phyloP scores from a whole-genome alignment of 768 basidiomycete species.

The Mycena rebaudengoi region DNA sequence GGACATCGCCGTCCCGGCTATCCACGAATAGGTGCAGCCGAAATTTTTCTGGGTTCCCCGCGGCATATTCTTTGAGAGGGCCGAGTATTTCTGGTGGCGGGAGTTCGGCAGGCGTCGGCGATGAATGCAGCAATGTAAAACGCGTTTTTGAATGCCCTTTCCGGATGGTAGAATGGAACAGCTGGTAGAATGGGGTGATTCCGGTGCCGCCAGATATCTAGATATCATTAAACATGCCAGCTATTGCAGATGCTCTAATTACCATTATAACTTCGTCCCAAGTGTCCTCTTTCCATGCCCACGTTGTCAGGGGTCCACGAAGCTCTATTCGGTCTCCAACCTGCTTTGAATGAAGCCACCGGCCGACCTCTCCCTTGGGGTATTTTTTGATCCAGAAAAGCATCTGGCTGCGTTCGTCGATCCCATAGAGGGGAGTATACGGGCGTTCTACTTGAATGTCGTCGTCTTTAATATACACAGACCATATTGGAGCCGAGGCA shows the following conservation, averaged over 20 bases:
- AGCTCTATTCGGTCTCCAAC: slow-evolving; percentile 77
- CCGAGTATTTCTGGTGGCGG: slow-evolving; percentile 72
- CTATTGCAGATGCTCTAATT: not conserved
- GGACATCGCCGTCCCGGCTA: slow-evolving; percentile 37
- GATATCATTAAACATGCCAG: not conserved
- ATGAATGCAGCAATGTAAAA: slow-evolving; percentile 80
- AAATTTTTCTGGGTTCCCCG: slow-evolving; percentile 62
- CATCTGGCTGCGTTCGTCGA: slow-evolving; percentile 73
- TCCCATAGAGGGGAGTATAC: slow-evolving; percentile 82
- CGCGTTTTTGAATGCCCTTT: slow-evolving; percentile 50
- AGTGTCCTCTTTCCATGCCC: slow-evolving; percentile 57
- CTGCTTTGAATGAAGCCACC: slow-evolving; percentile 80
- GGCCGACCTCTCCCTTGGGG: slow-evolving; percentile 78
- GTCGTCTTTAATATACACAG: slow-evolving; percentile 84
- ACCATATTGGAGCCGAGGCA: slow-evolving; percentile 63
- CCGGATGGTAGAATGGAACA: slow-evolving; percentile 65
- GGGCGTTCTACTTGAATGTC: slow-evolving; percentile 90
- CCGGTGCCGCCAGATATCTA: slow-evolving; percentile 92
- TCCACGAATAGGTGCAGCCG: slow-evolving; percentile 72
- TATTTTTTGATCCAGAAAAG: slow-evolving; percentile 86
- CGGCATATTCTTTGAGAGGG: slow-evolving; percentile 58
- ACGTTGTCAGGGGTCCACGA: slow-evolving; percentile 78
- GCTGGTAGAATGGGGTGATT: slow-evolving; percentile 85
- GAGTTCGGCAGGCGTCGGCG: slow-evolving; percentile 65
- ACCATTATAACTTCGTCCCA: slow-evolving; percentile 90